These are phyloP conservation scores for Geranium rotundifolium DNA, from an alignment of 345 rosid species.

Conservation along the genomic window DNA sequence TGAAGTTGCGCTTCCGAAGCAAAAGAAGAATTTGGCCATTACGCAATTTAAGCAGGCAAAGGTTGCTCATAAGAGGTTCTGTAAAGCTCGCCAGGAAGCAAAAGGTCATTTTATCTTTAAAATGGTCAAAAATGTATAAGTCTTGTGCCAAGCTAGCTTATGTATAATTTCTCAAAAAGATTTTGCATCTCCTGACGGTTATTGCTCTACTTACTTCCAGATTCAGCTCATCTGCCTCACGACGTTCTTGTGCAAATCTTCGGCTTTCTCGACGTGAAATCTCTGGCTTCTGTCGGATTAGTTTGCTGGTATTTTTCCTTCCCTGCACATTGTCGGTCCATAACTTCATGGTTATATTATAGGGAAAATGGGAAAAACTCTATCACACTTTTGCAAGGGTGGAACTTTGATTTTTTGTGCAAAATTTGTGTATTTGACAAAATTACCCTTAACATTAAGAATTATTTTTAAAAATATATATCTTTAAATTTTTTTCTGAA, in stretches of 20 bases:
- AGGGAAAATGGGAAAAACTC: too few species aligned
- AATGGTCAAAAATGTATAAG: too few species aligned
- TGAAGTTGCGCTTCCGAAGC: slow-evolving; percentile 65
- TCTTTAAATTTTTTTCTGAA: too few species aligned
- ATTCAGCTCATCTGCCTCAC: slow-evolving; percentile 45
- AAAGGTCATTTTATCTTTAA: slow-evolving; percentile 18
- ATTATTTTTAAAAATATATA: too few species aligned
- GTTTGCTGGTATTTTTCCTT: slow-evolving; percentile 50
- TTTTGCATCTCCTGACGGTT: neutral
- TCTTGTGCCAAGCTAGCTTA: too few species aligned
- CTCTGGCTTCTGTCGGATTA: slow-evolving; percentile 42
- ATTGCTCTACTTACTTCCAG: slow-evolving; percentile 21
- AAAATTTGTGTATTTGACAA: too few species aligned
- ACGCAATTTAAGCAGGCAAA: slow-evolving; percentile 66
- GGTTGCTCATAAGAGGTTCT: slow-evolving; percentile 54
- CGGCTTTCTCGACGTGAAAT: slow-evolving; percentile 49
- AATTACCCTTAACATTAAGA: too few species aligned
- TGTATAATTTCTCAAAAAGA: too few species aligned
- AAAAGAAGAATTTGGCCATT: slow-evolving; percentile 59
- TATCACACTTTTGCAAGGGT: too few species aligned
- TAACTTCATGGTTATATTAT: neutral
- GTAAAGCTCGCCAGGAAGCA: slow-evolving; percentile 33
- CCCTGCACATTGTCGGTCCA: neutral
- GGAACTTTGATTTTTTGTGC: too few species aligned
- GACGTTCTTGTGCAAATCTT: slow-evolving; percentile 61